A percentile compares a stretch with the other conserved stretches of the same genome.
Evolutionary conservation across 2,329 filamentous ascomycete species (phyloP).

Genomic region (Amauroascus niger): DNA sequence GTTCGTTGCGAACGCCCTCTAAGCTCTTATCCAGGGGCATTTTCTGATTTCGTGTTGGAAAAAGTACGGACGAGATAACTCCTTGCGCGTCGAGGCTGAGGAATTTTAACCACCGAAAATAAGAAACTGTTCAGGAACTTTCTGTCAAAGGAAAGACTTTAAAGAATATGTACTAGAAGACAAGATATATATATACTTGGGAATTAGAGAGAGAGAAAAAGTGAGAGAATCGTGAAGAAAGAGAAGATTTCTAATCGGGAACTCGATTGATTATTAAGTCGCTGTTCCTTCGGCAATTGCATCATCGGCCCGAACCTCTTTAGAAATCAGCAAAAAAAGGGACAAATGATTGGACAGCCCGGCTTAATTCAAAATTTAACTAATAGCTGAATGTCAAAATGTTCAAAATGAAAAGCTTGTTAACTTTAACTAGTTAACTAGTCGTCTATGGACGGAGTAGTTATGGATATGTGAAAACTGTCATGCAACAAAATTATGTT

Average conservation of each 20-base stretch:
- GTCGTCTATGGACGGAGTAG: too few species aligned
- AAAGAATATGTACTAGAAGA: too few species aligned
- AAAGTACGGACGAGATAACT: background rate
- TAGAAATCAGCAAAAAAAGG: too few species aligned
- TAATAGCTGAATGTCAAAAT: too few species aligned
- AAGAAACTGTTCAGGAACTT: background rate
- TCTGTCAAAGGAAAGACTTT: background rate
- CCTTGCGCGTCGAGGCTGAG: too few species aligned
- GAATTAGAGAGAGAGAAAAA: background rate
- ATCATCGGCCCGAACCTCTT: background rate
- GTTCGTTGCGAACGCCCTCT: conserved; percentile 22
- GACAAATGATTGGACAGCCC: too few species aligned
- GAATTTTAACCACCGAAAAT: background rate
- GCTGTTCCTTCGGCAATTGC: background rate
- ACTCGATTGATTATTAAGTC: background rate
- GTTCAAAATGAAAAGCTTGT: too few species aligned
- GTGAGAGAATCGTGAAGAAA: background rate
- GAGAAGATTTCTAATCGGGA: background rate
- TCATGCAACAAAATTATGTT: too few species aligned
- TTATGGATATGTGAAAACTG: too few species aligned
- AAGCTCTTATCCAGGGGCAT: conserved; percentile 5
- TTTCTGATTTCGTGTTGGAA: too few species aligned
- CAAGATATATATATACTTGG: background rate
- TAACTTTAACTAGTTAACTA: too few species aligned
- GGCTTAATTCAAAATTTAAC: too few species aligned